Base-by-base conservation (phyloP, 1,284 basidiomycete species). In the Melampsora occidentalis region DNA sequence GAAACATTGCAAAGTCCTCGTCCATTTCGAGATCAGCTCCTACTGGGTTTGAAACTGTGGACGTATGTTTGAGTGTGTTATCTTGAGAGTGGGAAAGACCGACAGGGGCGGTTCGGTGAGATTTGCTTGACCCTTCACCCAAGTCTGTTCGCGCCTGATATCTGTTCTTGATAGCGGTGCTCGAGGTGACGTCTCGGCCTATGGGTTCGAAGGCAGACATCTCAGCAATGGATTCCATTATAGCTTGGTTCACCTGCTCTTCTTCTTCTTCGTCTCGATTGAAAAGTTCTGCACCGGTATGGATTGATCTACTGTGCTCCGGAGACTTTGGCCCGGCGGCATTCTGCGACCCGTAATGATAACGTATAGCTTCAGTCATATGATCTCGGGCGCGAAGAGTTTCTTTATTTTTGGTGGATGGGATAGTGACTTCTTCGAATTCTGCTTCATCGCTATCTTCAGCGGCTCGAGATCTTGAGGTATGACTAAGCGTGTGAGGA, bases 401-500 rank as follows among this genome's bases (percentile, higher is more conserved):
- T 62, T 59, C 28, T 35, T 42, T 76, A 28, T 25, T 31, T 25
- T 57, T 46, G 18, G 51, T 57, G 46, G 61, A 20, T 5, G 69
- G 69, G 5, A 71, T 31, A 22, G 22, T 20, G 22, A 84, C 84
- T 70, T 82, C 81, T 18, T 82, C 82, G n/a, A 78, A 78, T 49
- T 79, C 81, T 76, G 71, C 81, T 66, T 76, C 82, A 65, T 78
- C 80, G 6, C 53, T 59, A 4, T 83, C 78, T 79, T 80, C 77
- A 18, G 77, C 79, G 33, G 65, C 66, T 10, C 78, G 64, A 28
- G 61, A 63, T 65, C 51, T 68, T 64, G 69, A 69, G n/a, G 25
- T 69, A 73, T 76, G 77, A 59, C 79, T 69, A 42, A 71, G 62
- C 64, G 28, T 20, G 46, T 6, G n/a, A 49, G 28, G 61, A 14